Percentiles rank a stretch among this genome's conserved stretches.
These are phyloP conservation scores for Fomitopsis palustris DNA, from an alignment of 1,284 basidiomycete species.

Conservation along the genomic window DNA sequence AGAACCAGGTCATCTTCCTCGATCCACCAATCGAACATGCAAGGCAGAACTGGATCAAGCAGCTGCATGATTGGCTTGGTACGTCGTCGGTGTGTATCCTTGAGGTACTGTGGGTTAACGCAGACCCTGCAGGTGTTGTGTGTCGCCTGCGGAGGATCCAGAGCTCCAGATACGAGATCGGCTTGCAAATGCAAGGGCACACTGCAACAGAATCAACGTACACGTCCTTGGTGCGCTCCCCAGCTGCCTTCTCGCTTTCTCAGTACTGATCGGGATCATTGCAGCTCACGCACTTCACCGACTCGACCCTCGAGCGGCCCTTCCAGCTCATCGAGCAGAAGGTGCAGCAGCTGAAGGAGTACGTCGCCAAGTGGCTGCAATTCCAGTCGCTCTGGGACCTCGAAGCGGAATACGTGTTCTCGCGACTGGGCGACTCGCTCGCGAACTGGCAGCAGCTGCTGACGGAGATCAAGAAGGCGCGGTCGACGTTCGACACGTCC, in stretches of 20 bases:
- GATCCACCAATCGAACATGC: conserved; percentile 97
- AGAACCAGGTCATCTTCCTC: conserved; percentile 97
- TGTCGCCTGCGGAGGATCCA: conserved; percentile 87
- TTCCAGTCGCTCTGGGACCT: conserved; percentile 99
- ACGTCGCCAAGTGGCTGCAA: conserved; percentile 96
- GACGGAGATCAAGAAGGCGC: conserved; percentile 93
- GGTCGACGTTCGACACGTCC: conserved; percentile 95
- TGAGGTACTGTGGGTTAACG: background rate
- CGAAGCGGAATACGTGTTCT: conserved; percentile 95
- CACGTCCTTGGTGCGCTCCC: conserved; percentile 68
- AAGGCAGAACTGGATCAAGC: conserved; percentile 86
- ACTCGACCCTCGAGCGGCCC: conserved; percentile 76
- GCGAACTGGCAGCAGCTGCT: conserved; percentile 93
- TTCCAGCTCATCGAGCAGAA: conserved; percentile 89
- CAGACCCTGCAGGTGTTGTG: conserved; percentile 61
- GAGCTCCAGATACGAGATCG: conserved; percentile 95
- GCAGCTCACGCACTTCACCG: conserved; percentile 75
- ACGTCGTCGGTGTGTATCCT: background rate
- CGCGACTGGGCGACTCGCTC: conserved; percentile 89
- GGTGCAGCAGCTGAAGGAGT: conserved; percentile 82
- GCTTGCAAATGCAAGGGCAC: conserved; percentile 77
- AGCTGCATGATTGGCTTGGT: conserved; percentile 91
- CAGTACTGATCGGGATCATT: background rate
- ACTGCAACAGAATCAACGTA: conserved; percentile 71
- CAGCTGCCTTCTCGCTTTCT: background rate